Evolutionary conservation across 2,329 filamentous ascomycete species (phyloP), one percentile per base, ranked within the genome.

Genomic region (Ilyonectria sp.): DNA sequence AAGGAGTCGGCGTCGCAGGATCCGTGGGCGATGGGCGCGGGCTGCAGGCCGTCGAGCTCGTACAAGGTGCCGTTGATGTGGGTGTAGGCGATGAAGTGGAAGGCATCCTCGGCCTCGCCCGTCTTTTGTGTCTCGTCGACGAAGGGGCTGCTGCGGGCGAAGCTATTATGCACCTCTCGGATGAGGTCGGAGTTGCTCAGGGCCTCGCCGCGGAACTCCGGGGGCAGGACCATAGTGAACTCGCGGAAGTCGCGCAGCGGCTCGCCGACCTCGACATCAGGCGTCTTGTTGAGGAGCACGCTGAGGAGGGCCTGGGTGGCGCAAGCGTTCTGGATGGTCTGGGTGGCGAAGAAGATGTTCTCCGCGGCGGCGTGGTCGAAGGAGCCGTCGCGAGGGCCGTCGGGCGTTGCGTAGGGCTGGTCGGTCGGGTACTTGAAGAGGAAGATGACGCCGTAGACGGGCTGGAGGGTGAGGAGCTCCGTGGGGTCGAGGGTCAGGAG

Each of bases 251-350:
- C 91, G 69, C 84, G 83, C 71, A 97, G 86, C 71, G 89, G 86
- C 3, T 85, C 79, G 60, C 95, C 95, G 69, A 97, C 90, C 37
- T 94, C 87, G 56, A 97, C 87, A 49, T 87, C 80, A 61, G 83
- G 86, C 33, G 89, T 88, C 81, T 97, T 93, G 84, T 99, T 99
- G 73, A 99, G 86, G 35, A 98, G 87, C 61, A 98, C 93, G 60
- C 93, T 96, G 46, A 99, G 89, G 53, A 99, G 89, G 4, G 96
- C 96, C 81, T 99, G 96, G 17, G 96, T 99, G 50, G 95, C 96
- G 83, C 96, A 99, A 8, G 96, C 96, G 82, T 99, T 99, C 82
- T 98, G 95, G 79, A 99, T 99, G 4, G 95, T 98, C 84, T 99
- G 96, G 33, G 92, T 91, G 4, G 96, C 96, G 82, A 99, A 99